Evolutionary conservation across 2,329 filamentous ascomycete genomes (phyloP).

Genomic region (Xylariales sp.): DNA sequence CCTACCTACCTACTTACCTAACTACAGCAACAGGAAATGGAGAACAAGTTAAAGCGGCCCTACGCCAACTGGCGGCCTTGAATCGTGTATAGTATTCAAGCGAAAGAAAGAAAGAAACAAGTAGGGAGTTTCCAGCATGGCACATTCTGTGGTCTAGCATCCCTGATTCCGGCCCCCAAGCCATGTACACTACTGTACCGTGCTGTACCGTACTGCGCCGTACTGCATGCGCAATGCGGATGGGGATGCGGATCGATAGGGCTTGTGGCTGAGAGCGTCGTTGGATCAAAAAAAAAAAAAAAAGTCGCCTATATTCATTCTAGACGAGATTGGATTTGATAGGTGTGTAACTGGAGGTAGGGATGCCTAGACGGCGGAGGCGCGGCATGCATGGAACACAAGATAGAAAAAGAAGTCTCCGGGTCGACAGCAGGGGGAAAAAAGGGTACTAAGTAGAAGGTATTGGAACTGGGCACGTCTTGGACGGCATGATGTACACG

Average conservation of each 20-base stretch:
- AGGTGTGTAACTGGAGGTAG: constrained; percentile 9
- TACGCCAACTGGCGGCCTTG: constrained; percentile 2
- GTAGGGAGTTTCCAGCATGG: not conserved
- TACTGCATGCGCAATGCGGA: not conserved
- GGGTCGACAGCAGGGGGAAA: not conserved
- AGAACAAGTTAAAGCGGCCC: constrained; percentile 10
- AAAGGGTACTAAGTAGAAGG: constrained; percentile 6
- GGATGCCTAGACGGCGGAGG: not conserved
- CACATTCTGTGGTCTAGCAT: not conserved
- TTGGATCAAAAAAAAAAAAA: constrained; percentile 26
- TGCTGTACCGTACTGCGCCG: too few relatives aligned
- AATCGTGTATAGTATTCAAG: not conserved
- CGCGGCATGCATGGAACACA: not conserved
- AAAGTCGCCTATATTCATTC: constrained; percentile 34
- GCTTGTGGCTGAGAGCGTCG: constrained; percentile 32
- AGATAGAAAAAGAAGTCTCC: constrained; percentile 5
- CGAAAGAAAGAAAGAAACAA: too few relatives aligned
- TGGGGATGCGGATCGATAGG: constrained; percentile 6
- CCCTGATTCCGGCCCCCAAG: constrained; percentile 6
- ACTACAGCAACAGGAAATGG: not conserved
- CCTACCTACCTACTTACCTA: too few relatives aligned
- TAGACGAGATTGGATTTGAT: too few relatives aligned
- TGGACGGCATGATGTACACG: constrained; percentile 10
- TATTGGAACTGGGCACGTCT: not conserved
- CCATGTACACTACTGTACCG: not conserved